phyloP scores from a whole-genome alignment of 1,284 basidiomycete genomes.

The Sporisorium reilianum region DNA sequence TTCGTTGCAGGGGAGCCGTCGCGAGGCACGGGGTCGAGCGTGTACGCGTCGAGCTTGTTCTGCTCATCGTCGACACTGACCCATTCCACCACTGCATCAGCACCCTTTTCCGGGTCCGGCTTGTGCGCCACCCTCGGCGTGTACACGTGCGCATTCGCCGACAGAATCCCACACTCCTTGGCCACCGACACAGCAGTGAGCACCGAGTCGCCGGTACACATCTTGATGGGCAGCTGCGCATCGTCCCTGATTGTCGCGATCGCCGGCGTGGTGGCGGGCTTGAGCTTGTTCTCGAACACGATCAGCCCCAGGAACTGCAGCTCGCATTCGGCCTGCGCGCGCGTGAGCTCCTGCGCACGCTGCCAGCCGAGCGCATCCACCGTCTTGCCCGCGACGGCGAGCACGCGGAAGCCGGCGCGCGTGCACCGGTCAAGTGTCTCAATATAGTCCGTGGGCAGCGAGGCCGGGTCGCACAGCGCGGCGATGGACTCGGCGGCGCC shows the following conservation, averaged over 20 bases:
- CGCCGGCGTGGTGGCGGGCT: conserved; percentile 20
- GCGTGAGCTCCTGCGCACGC: conserved; percentile 14
- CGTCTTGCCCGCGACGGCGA: conserved; percentile 45
- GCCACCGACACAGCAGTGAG: conserved; percentile 54
- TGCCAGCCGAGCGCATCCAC: conserved; percentile 25
- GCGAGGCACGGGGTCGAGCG: conserved; percentile 27
- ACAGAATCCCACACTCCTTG: conserved; percentile 42
- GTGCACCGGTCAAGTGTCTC: conserved; percentile 36
- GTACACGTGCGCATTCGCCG: conserved; percentile 25
- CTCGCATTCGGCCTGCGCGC: conserved; percentile 27
- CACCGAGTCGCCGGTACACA: conserved; percentile 56
- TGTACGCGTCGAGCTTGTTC: conserved; percentile 42
- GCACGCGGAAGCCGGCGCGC: conserved; percentile 39
- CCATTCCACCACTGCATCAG: conserved; percentile 35
- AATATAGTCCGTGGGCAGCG: conserved; percentile 40
- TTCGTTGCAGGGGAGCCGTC: background rate
- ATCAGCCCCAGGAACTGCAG: conserved; percentile 47
- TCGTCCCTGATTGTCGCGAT: conserved; percentile 42
- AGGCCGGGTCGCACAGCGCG: conserved; percentile 12
- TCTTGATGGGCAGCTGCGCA: conserved; percentile 48
- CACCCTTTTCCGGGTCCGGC: background rate
- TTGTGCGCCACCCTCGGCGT: conserved; percentile 22
- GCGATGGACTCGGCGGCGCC: conserved; percentile 47
- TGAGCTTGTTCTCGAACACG: conserved; percentile 53
- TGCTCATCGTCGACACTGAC: conserved; percentile 33